A percentile compares a stretch with the other conserved stretches of the same genome.
phyloP scores from a whole-genome alignment of 768 basidiomycete species.

The Cystofilobasidium capitatum region DNA sequence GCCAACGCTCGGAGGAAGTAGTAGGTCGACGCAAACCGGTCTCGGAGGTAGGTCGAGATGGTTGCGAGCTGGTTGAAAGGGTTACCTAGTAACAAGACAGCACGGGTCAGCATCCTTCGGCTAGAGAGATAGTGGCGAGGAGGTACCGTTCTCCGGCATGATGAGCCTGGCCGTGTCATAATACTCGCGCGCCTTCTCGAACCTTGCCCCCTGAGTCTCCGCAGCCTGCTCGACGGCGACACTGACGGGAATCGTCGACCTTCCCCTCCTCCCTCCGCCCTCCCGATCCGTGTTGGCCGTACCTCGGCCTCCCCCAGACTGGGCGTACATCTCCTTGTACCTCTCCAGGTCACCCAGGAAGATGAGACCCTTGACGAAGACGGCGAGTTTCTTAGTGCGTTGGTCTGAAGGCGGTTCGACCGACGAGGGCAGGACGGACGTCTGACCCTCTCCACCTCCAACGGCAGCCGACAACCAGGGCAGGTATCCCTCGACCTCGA shows the following conservation, averaged over 20 bases:
- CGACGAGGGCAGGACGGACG: not conserved
- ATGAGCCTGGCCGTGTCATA: constrained; percentile 79
- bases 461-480: constrained; percentile 41
- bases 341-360: constrained; percentile 90
- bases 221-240: constrained; percentile 40
- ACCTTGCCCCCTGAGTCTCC: not conserved
- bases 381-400: constrained; percentile 56
- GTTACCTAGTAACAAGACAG: constrained; percentile 44
- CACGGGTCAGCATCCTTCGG: not conserved
- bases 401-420: not conserved
- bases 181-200: constrained; percentile 52
- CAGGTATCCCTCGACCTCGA: constrained; percentile 54
- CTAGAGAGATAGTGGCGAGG: not conserved
- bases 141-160: constrained; percentile 68
- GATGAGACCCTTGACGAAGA: constrained; percentile 69
- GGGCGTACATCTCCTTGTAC: constrained; percentile 83
- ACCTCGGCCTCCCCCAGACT: constrained; percentile 51
- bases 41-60: constrained; percentile 69
- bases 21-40: constrained; percentile 67
- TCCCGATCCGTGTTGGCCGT: constrained; percentile 23
- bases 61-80: constrained; percentile 94
- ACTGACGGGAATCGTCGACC: no score
- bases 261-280: constrained; percentile 14
- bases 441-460: not conserved
- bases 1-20: constrained; percentile 90